A percentile compares a stretch with the other conserved stretches of the same genome.
Evolutionary conservation across 192 early-diverging fungal genomes (phyloP).

Genomic region (Backusella morwellensis): DNA sequence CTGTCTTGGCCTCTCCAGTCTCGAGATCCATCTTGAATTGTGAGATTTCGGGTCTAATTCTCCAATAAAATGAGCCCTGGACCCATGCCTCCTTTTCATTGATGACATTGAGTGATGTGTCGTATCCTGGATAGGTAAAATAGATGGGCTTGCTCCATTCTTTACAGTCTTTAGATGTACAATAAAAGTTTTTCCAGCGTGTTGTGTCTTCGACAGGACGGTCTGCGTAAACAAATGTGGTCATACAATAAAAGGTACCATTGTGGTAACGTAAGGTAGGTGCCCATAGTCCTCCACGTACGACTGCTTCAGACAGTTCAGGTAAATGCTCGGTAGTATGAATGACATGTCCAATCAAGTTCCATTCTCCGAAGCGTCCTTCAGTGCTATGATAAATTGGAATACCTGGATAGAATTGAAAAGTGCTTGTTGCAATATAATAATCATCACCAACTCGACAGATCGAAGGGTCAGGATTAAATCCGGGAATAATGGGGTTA

Average conservation of each 20-base stretch:
- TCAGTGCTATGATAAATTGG: background rate
- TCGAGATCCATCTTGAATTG: background rate
- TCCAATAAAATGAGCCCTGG: background rate
- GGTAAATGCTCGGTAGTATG: background rate
- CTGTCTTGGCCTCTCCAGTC: background rate
- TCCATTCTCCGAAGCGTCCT: background rate
- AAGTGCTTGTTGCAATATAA: background rate
- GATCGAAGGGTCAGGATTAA: background rate
- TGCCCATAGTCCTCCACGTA: background rate
- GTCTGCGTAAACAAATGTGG: background rate
- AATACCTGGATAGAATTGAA: background rate
- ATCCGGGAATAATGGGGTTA: background rate
- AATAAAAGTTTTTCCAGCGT: background rate
- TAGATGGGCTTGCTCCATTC: background rate
- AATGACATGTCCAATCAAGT: background rate
- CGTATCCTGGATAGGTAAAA: background rate
- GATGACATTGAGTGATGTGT: background rate
- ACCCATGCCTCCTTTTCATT: constrained; percentile 1
- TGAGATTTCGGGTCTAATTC: background rate
- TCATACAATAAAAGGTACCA: background rate
- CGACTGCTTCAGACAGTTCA: background rate
- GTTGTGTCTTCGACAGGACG: background rate
- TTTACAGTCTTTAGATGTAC: background rate
- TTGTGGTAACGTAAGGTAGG: background rate
- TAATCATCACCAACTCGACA: background rate